Conservation (phyloP, 2,329 filamentous ascomycete genomes). For the Scortechinia acanthostroma region DNA sequence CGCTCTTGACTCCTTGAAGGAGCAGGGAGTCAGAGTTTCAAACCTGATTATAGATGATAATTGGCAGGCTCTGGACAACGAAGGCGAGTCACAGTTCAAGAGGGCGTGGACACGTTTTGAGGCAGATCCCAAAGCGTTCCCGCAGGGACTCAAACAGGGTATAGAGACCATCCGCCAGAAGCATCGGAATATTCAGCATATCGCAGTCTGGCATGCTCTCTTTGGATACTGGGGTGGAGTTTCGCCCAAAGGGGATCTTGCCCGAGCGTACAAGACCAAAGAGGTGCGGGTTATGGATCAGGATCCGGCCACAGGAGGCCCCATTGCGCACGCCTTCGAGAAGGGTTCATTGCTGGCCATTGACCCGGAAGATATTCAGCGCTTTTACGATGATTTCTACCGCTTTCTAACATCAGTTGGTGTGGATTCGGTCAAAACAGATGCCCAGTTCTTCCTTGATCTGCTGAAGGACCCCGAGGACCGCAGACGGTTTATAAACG, state of each 20-base stretch:
- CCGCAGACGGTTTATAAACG: conserved; percentile 63
- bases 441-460: conserved; percentile 86
- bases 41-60: conserved; percentile 95
- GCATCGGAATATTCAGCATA: conserved; percentile 69
- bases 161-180: conserved; percentile 61
- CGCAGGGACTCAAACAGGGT: conserved; percentile 68
- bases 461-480: conserved; percentile 60
- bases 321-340: conserved; percentile 35
- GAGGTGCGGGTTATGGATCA: conserved; percentile 43
- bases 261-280: conserved; percentile 71
- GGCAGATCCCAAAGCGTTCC: conserved; percentile 73
- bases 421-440: conserved; percentile 84
- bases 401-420: conserved; percentile 67
- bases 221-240: conserved; percentile 87
- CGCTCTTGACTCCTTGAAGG: conserved; percentile 66
- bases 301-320: conserved; percentile 18
- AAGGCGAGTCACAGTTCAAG: conserved; percentile 41
- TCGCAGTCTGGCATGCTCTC: conserved; percentile 92
- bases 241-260: conserved; percentile 66
- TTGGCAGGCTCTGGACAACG: conserved; percentile 72
- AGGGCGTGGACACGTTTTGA: conserved; percentile 77
- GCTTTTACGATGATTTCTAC: conserved; percentile 90
- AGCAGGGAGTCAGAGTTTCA: conserved; percentile 68
- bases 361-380: conserved; percentile 63
- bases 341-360: conserved; percentile 68